A percentile compares a stretch with the other conserved stretches of the same genome.
phyloP scores from a whole-genome alignment of 805 yeast species.

The Lipomyces yamanashiensis region DNA sequence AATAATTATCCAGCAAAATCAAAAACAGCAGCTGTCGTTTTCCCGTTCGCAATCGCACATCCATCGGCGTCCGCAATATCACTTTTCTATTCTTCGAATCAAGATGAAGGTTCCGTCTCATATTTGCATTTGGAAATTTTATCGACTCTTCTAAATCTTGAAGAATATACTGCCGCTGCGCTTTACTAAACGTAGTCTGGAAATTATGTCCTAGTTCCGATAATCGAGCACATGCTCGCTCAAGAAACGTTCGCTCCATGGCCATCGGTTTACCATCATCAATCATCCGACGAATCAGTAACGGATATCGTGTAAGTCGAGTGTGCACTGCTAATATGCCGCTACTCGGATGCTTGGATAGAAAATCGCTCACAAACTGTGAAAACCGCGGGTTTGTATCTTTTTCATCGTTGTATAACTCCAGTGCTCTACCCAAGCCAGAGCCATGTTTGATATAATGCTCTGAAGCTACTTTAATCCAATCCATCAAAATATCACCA shows the following conservation, averaged over 20 bases:
- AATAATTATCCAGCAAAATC: slow-evolving; percentile 70
- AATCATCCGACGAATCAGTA: slow-evolving; percentile 64
- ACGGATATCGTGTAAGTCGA: slow-evolving; percentile 61
- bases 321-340: slow-evolving; percentile 43
- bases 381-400: slow-evolving; percentile 53
- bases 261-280: slow-evolving; percentile 55
- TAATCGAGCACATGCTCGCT: slow-evolving; percentile 59
- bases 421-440: slow-evolving; percentile 44
- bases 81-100: slow-evolving; percentile 61
- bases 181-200: slow-evolving; percentile 63
- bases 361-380: slow-evolving; percentile 53
- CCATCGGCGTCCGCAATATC: slow-evolving; percentile 60
- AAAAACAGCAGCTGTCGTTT: slow-evolving; percentile 45
- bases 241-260: slow-evolving; percentile 57
- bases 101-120: slow-evolving; percentile 55
- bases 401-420: slow-evolving; percentile 53
- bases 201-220: slow-evolving; percentile 61
- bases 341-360: slow-evolving; percentile 5
- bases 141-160: slow-evolving; percentile 58
- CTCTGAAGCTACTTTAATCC: slow-evolving; percentile 63
- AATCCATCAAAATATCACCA: slow-evolving; percentile 64
- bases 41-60: slow-evolving; percentile 43
- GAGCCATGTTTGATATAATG: slow-evolving; percentile 64
- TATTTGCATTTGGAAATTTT: slow-evolving; percentile 56
- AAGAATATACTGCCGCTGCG: slow-evolving; percentile 59